Evolutionary conservation across 345 rosid genomes (phyloP), one percentile per base, ranked within the genome.

Genomic region (Lenwebbia sp.): DNA sequence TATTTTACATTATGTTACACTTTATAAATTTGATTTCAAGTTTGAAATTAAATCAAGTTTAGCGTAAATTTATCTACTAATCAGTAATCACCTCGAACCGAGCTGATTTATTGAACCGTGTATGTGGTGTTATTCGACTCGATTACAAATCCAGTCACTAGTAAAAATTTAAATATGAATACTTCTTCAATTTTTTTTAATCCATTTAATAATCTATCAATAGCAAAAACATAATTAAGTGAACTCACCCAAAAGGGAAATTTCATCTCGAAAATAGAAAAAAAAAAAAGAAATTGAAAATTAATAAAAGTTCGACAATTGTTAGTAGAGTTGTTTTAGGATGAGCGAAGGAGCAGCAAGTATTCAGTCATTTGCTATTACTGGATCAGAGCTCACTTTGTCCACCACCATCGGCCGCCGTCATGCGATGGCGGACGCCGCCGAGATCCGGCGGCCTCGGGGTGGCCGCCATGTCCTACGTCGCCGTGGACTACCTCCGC

Each of bases 401-500:
- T 33, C 47, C 78, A 9, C 78, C 28, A 33, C 78, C 47, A 70
- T 9, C 78, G 78, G 78, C 78, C 78, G 78, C 78, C 78, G 47
- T 37, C 88, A 93, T 89, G 95, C 89, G 87, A 90, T 89, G 84
- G 88, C 86, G 85, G 65, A 58, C 89, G 87, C 87, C 88, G 82
- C 60, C 85, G 47, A 26, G 87, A 76, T 56, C 89, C 86, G 93
- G 95, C 12, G 98, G 99, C 76, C 88, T 97, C 22, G 99, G 99
- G 15, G 57, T 92, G 84, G 98, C 96, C 44, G 99, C 99, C 54
- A 87, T 96, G 21, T 90, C 95, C 54, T 97, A 97, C 84, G 94
- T 97, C 78, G 93, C 93, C 76, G 88, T 97, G 25, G 99, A 97
- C 89, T 97, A 97, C 88, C 91, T 97, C 83, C 95, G 99, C 53